Base-by-base conservation (phyloP, 2,329 filamentous ascomycete genomes). In the Exophiala sp. region DNA sequence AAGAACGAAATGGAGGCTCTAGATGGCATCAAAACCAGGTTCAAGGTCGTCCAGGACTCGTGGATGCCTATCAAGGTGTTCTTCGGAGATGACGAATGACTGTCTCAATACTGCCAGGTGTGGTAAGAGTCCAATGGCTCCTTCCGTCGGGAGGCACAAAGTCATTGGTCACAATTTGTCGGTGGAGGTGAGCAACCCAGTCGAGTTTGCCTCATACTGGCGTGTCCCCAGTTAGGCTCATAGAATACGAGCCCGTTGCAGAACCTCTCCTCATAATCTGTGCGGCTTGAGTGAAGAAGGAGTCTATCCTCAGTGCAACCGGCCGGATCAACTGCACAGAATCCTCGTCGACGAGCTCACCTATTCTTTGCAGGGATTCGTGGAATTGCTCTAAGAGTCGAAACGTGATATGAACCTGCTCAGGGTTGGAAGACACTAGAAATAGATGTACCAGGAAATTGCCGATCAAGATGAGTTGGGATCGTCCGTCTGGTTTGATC, bases 41-140 rank as follows among this genome's bases (percentile, higher is more conserved):
- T 91, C 79, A 95, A 91, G 82, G 85, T 89, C 59, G 59, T 92
- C 66, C 79, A 79, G 35, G 89, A 91, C 68, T 72, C 67, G 24
- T 92, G 87, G 85, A 65, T 73, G 57, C 88, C 88, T 0, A 72
- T 88, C 56, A 86, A 85, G 78, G 87, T 92, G 21, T 94, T 94
- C 78, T 89, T 89, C 67, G 59, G 59, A 38, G 57, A 59, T 32
- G 59, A 61, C 21, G 59, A 61, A 39, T 61, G 43, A 50, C 7
- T 10, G 24, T 21, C 12, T 38, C 16, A n/a, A 14, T 34, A 24
- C 4, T 10, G 6, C 16, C 36, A 18, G 9, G 36, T 10, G n/a
- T 34, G 29, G 8, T 21, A 10, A 10, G 38, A n/a, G 35, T 3
- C 21, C 3, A 3, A n/a, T 6, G 21, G 21, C 24, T 29, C 24